Percentiles rank a stretch among this genome's conserved stretches.
Evolutionary conservation across 257 asterid genomes (phyloP).

Genomic region (Solanum rostratum): DNA sequence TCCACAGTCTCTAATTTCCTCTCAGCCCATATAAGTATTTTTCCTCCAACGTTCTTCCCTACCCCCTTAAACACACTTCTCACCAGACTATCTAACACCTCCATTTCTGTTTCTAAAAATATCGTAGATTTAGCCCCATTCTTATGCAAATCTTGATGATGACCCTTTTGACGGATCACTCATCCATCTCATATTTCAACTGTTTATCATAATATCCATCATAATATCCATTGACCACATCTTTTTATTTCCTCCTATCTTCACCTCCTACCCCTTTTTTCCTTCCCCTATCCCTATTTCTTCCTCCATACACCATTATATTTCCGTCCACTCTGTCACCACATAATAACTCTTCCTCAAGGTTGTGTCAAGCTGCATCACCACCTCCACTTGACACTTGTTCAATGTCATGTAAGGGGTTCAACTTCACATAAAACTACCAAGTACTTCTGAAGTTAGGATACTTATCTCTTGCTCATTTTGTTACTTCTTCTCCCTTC

Average conservation of each 20-base stretch:
- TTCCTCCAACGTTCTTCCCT: background rate
- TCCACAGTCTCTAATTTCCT: background rate
- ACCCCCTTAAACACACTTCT: background rate
- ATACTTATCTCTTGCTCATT: background rate
- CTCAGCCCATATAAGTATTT: background rate
- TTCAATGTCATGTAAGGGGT: background rate
- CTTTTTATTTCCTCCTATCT: background rate
- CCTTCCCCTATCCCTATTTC: background rate
- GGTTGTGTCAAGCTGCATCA: background rate
- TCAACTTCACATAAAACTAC: background rate
- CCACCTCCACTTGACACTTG: background rate
- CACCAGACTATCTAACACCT: background rate
- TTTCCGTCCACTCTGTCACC: background rate
- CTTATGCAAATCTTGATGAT: background rate
- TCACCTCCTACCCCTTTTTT: background rate
- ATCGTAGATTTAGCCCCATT: background rate
- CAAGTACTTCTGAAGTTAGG: background rate
- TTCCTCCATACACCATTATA: background rate
- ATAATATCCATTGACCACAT: background rate
- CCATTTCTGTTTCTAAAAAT: background rate
- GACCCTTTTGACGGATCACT: background rate
- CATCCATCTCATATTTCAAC: background rate
- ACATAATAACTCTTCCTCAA: background rate
- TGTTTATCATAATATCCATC: background rate
- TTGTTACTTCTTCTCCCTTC: background rate